phyloP scores from a whole-genome alignment of 2,329 filamentous ascomycete species.

The Aspergillus puulaauensis region DNA sequence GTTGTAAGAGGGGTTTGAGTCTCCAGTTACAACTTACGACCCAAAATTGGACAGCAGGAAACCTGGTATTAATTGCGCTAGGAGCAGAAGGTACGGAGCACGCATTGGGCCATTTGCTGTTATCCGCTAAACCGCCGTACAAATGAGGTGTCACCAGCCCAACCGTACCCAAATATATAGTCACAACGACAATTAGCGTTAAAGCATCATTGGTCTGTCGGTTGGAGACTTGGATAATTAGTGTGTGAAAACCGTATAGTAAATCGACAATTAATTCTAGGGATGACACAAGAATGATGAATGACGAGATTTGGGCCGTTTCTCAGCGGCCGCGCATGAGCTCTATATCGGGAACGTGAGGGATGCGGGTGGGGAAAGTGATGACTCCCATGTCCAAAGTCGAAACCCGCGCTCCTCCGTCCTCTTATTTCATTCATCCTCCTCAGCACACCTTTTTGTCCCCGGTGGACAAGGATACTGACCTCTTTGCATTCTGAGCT shows the following conservation, averaged over 20 bases:
- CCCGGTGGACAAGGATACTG: constrained; percentile 6
- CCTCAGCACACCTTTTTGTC: constrained; percentile 11
- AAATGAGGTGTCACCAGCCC: constrained; percentile 5
- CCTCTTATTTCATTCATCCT: constrained; percentile 8
- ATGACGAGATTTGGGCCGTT: not conserved
- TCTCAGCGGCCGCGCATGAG: not conserved
- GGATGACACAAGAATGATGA: constrained; percentile 1
- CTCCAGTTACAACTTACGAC: not conserved
- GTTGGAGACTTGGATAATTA: not conserved
- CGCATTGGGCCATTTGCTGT: not conserved
- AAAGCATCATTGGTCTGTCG: not conserved
- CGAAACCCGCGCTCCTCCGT: not conserved
- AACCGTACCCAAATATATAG: not conserved
- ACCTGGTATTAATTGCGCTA: not conserved
- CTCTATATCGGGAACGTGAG: constrained; percentile 1
- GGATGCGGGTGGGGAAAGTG: constrained; percentile 2
- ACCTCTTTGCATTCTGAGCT: not conserved
- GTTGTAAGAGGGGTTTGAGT: not conserved
- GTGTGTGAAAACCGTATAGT: not conserved
- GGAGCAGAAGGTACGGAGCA: not conserved
- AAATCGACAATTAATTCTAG: too few relatives aligned
- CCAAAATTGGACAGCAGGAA: not conserved
- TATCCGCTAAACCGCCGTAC: not conserved
- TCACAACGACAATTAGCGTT: not conserved
- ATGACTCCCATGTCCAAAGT: not conserved